These are phyloP conservation scores for Acacia crassicarpa DNA, from an alignment of 306 rosid species.

Conservation along the genomic window DNA sequence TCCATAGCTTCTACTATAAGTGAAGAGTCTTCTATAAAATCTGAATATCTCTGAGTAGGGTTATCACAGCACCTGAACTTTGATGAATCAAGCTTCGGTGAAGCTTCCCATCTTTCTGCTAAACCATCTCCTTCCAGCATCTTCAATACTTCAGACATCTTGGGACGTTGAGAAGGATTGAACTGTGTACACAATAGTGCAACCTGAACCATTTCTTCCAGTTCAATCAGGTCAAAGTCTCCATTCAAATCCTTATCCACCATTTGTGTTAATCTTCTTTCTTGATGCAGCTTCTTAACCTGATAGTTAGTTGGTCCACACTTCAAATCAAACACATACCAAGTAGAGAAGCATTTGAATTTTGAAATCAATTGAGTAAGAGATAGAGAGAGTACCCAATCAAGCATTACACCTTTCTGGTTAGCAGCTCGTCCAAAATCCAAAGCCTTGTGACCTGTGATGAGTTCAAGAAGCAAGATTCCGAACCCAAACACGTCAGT, in stretches of 20 bases:
- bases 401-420: slow-evolving; percentile 97
- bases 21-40: slow-evolving; percentile 89
- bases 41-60: slow-evolving; percentile 80
- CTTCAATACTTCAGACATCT: slow-evolving; percentile 91
- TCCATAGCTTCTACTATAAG: slow-evolving; percentile 95
- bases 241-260: slow-evolving; percentile 87
- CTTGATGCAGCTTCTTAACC: slow-evolving; percentile 92
- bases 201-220: slow-evolving; percentile 96
- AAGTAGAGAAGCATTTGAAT: background rate
- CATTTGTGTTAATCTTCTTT: slow-evolving; percentile 77
- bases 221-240: slow-evolving; percentile 64
- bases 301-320: slow-evolving; percentile 39
- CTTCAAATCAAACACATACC: slow-evolving; percentile 11
- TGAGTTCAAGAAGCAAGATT: slow-evolving; percentile 88
- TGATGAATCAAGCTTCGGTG: slow-evolving; percentile 76
- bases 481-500: slow-evolving; percentile 98
- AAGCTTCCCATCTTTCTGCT: slow-evolving; percentile 97
- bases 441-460: slow-evolving; percentile 94
- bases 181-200: slow-evolving; percentile 90
- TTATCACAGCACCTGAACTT: slow-evolving; percentile 61
- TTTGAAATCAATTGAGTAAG: background rate
- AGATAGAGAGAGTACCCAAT: slow-evolving; percentile 64
- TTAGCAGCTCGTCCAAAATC: slow-evolving; percentile 93
- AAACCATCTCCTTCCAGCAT: slow-evolving; percentile 98
- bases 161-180: slow-evolving; percentile 87